Base-by-base conservation (phyloP, 2,329 filamentous ascomycete species). In the Leptographium radiaticola region DNA sequence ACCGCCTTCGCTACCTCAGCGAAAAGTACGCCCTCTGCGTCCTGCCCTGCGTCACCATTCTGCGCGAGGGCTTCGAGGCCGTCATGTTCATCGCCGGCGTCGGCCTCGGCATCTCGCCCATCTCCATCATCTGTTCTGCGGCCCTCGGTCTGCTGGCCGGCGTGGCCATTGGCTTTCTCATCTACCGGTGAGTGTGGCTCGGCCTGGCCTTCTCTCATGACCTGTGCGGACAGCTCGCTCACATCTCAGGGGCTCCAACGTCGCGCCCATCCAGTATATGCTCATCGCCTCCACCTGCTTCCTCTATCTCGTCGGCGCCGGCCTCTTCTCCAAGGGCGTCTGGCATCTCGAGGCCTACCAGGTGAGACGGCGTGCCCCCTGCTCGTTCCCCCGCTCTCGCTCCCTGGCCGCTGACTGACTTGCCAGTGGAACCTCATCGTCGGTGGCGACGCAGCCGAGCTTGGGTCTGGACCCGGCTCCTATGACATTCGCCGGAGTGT, bases 51-150 rank as follows among this genome's bases (percentile, higher is more conserved):
- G 76, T 91, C 63, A 91, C 87, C 0, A 83, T 88, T 7, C 70
- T 90, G 18, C 73, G 87, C 25, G 87, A 90, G 64, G 87, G 86
- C 5, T 75, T 90, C 15, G 87, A 90, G 63, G 85, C 83, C 1
- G 80, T 90, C 15, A 75, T 90, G n/a, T 90, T 89, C 67, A 80
- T 90, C 48, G 84, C 84, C 39, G 87, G 87, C 34, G 86, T 90
- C 6, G 80, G 81, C 6, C 75, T 90, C 33, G 77, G 80, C 1
- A 69, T 82, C 6, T 84, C 86, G 0, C 84, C 84, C 1, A 76
- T 76, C 2, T 73, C 86, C 1, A 84, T 90, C 53, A 86, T 86
- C 0, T 67, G 90, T 1, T 78, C 87, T 0, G 82, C 87, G 6
- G 66, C 89, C 16, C 74, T 75, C 18, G 87, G 86, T 15, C 67